These are phyloP conservation scores for Candida argentea DNA, from an alignment of 805 yeast species.

Conservation along the genomic window DNA sequence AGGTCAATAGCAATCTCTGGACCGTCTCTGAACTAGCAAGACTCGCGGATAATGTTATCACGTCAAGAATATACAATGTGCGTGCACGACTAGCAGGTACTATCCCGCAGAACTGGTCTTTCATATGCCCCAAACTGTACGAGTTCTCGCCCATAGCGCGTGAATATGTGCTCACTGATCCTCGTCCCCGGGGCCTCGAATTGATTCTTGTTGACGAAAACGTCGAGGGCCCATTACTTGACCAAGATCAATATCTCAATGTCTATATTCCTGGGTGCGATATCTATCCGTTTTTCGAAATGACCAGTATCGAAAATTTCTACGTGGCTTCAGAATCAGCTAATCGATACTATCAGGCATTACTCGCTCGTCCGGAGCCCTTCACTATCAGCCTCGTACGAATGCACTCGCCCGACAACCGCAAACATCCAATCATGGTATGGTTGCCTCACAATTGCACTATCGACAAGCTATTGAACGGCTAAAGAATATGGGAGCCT, in stretches of 20 bases:
- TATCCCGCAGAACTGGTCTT: conserved; percentile 16
- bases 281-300: conserved; percentile 6
- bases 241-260: too few relatives aligned
- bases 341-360: too few relatives aligned
- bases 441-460: too few relatives aligned
- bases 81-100: conserved; percentile 13
- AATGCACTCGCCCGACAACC: too few relatives aligned
- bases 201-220: too few relatives aligned
- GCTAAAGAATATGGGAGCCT: too few relatives aligned
- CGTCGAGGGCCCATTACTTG: too few relatives aligned
- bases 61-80: conserved; percentile 8
- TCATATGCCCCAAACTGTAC: conserved; percentile 20
- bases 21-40: conserved; percentile 1
- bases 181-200: conserved; percentile 14
- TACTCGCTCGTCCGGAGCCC: too few relatives aligned
- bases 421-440: too few relatives aligned
- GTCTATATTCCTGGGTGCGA: conserved; percentile 8
- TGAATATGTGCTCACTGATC: conserved; percentile 12
- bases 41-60: background rate
- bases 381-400: too few relatives aligned
- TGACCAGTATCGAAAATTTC: conserved; percentile 7
- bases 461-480: too few relatives aligned
- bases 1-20: conserved; percentile 1
- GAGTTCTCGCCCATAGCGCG: conserved; percentile 2
- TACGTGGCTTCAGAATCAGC: too few relatives aligned